These are phyloP conservation scores for Cryoendolithus antarcticus DNA, from an alignment of 2,329 filamentous ascomycete species.

Conservation along the genomic window DNA sequence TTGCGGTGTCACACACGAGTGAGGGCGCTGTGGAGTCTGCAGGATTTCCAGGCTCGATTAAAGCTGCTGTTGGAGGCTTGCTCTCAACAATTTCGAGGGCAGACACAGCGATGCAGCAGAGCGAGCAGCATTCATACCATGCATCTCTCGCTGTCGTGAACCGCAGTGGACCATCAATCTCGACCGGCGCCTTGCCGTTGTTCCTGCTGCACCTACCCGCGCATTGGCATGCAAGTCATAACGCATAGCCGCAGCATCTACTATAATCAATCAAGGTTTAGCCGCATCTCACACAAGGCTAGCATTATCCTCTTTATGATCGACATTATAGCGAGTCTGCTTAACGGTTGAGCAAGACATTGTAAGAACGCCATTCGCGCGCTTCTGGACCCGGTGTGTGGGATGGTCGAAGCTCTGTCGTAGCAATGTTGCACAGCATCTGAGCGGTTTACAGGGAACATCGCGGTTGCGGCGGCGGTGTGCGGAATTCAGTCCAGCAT, in stretches of 20 bases:
- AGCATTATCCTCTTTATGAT: not conserved
- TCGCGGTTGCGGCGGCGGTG: slow-evolving; percentile 2
- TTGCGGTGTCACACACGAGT: not conserved
- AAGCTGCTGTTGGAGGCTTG: not conserved
- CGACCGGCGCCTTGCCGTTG: slow-evolving; percentile 1
- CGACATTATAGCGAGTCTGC: not conserved
- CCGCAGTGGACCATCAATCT: slow-evolving; percentile 1
- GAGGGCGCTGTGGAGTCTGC: not conserved
- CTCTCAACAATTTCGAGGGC: not conserved
- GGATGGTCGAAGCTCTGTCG: slow-evolving; percentile 1
- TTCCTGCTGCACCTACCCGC: no score
- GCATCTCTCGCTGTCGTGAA: not conserved
- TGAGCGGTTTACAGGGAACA: slow-evolving; percentile 4
- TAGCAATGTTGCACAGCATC: slow-evolving; percentile 1
- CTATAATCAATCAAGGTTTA: slow-evolving; percentile 2
- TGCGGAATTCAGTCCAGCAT: slow-evolving; percentile 1
- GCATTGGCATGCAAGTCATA: no score
- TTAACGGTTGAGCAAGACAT: not conserved
- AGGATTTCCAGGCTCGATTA: slow-evolving; percentile 1
- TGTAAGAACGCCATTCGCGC: slow-evolving; percentile 1
- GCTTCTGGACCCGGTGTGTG: slow-evolving; percentile 4
- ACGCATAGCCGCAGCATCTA: slow-evolving; percentile 1
- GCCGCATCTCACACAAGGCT: not conserved
- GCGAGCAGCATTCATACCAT: not conserved
- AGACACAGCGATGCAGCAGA: slow-evolving; percentile 1